Base-by-base conservation (phyloP, 768 basidiomycete species). In the Arthromyces matolae region DNA sequence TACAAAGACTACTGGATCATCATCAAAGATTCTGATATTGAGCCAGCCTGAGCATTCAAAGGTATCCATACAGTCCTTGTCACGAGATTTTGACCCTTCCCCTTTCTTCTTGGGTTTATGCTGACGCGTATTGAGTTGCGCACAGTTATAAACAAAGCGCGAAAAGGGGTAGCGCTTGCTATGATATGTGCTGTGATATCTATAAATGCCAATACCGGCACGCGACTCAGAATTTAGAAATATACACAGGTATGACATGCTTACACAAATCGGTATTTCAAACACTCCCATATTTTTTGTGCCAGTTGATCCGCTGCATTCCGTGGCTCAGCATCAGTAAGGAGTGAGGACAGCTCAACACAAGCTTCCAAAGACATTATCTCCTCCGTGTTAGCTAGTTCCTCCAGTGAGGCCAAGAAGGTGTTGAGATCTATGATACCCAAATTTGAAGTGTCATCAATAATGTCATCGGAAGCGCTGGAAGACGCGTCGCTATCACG, bases 11-110 rank as follows among this genome's bases (percentile, higher is more conserved):
- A 39, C 23, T n/a, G 24, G 14, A 40, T 16, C 9, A 14, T 40
- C 12, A 7, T 9, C 23, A 5, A 23, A 33, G 32, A 33, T 33
- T 40, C 18, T n/a, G 25, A 40, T 25, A 16, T 25, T 40, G 19
- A 27, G 16, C 39, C 39, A 40, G 39, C 39, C 39, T n/a, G 24
- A 40, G 24, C 24, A 40, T n/a, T 25, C 13, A 40, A 40, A 40
- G 6, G 23, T 25, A 16, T 40, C 39, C 39, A 40, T 40, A 16
- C 13, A n/a, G 13, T 40, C 39, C 8, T 40, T 40, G 39, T 40
- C 24, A 8, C 24, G 1, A 9, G 24, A 23, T 23, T 25, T 40
- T 27, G 22, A n/a, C 8, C 39, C 23, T 14, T 40, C 18, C 1
- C 13, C 5, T 16, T 24, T 40, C 23, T 25, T 40, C 23, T 40